Percentiles rank a stretch among this genome's conserved stretches.
Conservation (phyloP, 441 rosid genomes). For the Hura crepitans region DNA sequence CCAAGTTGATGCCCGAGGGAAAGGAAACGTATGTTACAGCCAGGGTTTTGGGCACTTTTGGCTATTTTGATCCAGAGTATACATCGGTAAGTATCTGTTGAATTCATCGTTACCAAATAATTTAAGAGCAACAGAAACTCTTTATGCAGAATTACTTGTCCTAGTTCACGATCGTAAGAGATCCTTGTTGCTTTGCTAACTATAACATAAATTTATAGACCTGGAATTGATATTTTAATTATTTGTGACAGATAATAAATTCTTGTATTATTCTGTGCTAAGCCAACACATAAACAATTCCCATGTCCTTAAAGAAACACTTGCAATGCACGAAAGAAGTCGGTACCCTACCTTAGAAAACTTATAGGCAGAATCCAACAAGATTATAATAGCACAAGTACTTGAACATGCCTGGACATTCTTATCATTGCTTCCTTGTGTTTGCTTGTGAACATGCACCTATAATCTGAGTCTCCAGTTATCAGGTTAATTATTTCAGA, state of each 20-base stretch:
- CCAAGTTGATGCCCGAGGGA: slow-evolving; percentile 94
- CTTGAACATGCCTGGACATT: not conserved
- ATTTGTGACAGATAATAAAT: not conserved
- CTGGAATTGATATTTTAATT: not conserved
- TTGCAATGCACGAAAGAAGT: not conserved
- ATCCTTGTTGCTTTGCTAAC: not conserved
- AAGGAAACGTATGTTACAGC: slow-evolving; percentile 75
- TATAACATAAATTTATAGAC: not conserved
- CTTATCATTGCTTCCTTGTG: not conserved
- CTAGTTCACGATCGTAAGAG: not conserved
- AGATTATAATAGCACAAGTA: no score
- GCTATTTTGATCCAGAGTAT: slow-evolving; percentile 93
- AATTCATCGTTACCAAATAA: not conserved
- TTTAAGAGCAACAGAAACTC: not conserved
- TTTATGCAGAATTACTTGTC: slow-evolving; percentile 4
- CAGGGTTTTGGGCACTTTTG: slow-evolving; percentile 89
- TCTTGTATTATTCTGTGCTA: not conserved
- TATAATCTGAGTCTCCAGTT: not conserved
- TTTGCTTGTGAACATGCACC: not conserved
- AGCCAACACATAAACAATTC: not conserved
- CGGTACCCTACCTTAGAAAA: no score
- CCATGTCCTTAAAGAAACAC: not conserved
- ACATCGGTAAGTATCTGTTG: slow-evolving; percentile 53
- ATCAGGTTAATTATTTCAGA: slow-evolving; percentile 5
- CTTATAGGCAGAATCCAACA: slow-evolving; percentile 2